Evolutionary conservation across 768 basidiomycete genomes (phyloP), one percentile per base, ranked within the genome.

Genomic region (Galerina marginata): DNA sequence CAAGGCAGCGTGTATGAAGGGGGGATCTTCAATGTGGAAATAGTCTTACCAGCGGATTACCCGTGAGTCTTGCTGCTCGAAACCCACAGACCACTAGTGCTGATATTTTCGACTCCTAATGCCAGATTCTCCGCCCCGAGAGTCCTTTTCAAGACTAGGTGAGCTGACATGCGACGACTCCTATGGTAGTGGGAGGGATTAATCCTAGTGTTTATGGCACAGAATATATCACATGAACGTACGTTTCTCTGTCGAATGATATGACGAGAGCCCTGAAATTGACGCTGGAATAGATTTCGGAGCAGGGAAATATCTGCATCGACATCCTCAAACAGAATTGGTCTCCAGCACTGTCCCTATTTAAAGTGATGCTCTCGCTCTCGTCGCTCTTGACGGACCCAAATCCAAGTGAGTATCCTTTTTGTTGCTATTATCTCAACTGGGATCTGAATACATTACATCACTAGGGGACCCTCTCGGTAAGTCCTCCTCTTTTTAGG

Each of bases 301-400:
- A 92, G 58, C 82, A 84, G 53, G 92, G 91, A 44, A 83, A 81
- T 64, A 89, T 93, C 54, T 94, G 92, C 69, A 91, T 95, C 65
- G 92, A 97, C 75, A 93, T 96, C 52, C 83, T 98, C 59, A 97
- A 98, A 77, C 84, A 87, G 69, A 91, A 93, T 68, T 98, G 95
- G 95, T 95, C 93, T 1, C 95, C 95, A 6, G 95, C 95, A 2
- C 75, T 98, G 20, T 96, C 94, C 2, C 79, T 98, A 49, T 95
- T 92, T 82, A 97, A 98, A 79, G 92, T 96, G 69, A 89, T 98
- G 75, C 85, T 98, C 16, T 96, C 94, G 26, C 83, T 98, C 4
- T 96, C 94, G 0, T 96, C 94, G 0, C 85, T 98, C 10, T 80
- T 98, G 51, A 95, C 94, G 10, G 95, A 97, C 66, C 95, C 95